A percentile compares a stretch with the other conserved stretches of the same genome.
Conservation (phyloP, 306 rosid genomes). For the Malus fusca region DNA sequence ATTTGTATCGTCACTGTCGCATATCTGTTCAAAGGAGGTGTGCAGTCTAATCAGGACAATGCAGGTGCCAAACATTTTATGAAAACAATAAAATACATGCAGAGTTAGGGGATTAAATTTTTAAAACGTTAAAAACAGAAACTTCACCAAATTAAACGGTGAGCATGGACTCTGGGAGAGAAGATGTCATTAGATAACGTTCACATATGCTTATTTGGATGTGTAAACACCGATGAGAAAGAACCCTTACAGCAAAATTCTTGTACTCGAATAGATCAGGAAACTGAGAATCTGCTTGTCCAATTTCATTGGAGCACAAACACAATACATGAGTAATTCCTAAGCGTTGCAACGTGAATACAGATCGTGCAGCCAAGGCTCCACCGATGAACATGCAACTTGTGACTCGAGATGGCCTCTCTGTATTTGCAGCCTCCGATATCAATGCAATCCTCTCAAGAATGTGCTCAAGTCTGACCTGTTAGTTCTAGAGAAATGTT, state of each 20-base stretch:
- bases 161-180: neutral
- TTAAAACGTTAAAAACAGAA: neutral
- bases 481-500: conserved; percentile 18
- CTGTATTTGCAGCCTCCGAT: conserved; percentile 93
- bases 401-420: conserved; percentile 73
- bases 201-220: neutral
- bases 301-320: conserved; percentile 87
- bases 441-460: conserved; percentile 84
- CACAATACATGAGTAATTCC: conserved; percentile 82
- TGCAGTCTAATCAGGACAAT: conserved; percentile 5
- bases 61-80: neutral
- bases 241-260: conserved; percentile 67
- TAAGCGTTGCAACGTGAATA: conserved; percentile 69
- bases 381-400: conserved; percentile 76
- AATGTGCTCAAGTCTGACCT: conserved; percentile 95
- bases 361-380: conserved; percentile 86
- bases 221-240: neutral
- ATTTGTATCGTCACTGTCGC: conserved; percentile 63
- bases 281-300: conserved; percentile 92
- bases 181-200: neutral
- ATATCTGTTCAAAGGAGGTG: conserved; percentile 40
- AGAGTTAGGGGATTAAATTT: neutral
- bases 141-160: neutral
- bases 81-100: neutral
- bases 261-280: conserved; percentile 68